phyloP scores from a whole-genome alignment of 2,329 filamentous ascomycete species.

The Lomentospora prolificans region DNA sequence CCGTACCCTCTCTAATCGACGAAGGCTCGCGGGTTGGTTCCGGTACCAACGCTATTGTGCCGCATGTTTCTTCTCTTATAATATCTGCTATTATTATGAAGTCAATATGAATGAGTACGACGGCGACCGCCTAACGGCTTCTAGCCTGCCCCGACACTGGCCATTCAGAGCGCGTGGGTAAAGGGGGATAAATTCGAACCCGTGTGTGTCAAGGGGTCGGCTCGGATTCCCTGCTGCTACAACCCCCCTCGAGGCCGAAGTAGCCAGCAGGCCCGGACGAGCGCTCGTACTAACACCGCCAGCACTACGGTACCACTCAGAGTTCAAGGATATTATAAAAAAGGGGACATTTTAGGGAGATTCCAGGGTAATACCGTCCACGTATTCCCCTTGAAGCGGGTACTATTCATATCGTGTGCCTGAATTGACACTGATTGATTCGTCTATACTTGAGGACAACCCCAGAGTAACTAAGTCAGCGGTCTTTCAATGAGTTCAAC shows the following conservation, averaged over 20 bases:
- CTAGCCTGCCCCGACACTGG: background rate
- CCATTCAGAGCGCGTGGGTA: background rate
- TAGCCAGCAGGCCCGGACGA: background rate
- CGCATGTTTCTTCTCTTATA: background rate
- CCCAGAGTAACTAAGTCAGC: too few species aligned
- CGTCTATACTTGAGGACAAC: too few species aligned
- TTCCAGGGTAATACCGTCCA: too few species aligned
- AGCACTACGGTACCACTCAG: background rate
- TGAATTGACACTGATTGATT: background rate
- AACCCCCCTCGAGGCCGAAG: background rate
- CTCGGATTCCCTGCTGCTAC: background rate
- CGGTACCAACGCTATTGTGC: background rate
- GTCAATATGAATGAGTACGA: background rate
- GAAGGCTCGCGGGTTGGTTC: background rate
- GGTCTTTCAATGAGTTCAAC: too few species aligned
- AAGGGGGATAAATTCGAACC: constrained; percentile 6
- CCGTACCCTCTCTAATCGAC: too few species aligned
- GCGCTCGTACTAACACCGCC: background rate
- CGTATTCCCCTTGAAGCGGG: too few species aligned
- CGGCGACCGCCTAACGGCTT: background rate
- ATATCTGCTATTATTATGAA: background rate
- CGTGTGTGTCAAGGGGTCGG: constrained; percentile 6
- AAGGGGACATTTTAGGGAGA: too few species aligned
- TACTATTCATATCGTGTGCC: background rate
- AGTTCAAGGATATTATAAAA: too few species aligned